phyloP scores from a whole-genome alignment of 768 basidiomycete genomes.

The Leccinum broughii region DNA sequence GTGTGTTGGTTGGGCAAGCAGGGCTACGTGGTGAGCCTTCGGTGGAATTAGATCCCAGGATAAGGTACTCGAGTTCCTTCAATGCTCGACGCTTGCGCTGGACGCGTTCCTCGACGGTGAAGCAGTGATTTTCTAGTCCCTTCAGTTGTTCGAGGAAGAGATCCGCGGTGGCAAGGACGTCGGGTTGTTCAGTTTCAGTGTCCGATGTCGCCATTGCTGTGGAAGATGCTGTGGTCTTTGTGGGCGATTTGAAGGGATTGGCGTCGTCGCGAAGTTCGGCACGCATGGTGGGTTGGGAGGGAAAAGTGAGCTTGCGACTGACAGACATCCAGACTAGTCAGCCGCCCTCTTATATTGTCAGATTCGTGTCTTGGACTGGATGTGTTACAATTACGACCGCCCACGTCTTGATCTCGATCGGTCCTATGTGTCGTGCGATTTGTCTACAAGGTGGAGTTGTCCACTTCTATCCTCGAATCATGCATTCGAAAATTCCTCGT shows the following conservation, averaged over 20 bases:
- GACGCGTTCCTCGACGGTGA: conserved; percentile 25
- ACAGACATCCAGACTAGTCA: not conserved
- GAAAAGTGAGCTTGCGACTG: not conserved
- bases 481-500: too few relatives aligned
- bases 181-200: conserved; percentile 9
- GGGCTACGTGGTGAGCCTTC: conserved; percentile 20
- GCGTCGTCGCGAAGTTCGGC: not conserved
- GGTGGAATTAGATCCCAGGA: conserved; percentile 10
- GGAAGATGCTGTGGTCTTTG: conserved; percentile 2
- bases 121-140: conserved; percentile 25
- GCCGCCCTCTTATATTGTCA: not conserved
- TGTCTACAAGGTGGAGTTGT: not conserved
- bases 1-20: conserved; percentile 26
- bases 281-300: conserved; percentile 8
- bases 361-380: conserved; percentile 11
- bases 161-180: conserved; percentile 33
- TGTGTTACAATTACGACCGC: conserved; percentile 10
- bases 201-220: not conserved
- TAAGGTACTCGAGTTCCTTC: conserved; percentile 26
- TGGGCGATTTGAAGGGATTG: conserved; percentile 26
- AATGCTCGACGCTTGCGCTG: conserved; percentile 22
- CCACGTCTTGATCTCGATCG: not conserved
- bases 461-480: not conserved
- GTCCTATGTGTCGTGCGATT: not conserved
- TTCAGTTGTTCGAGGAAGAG: conserved; percentile 29